These are phyloP conservation scores for Penicillium robsamsonii DNA, from an alignment of 495 filamentous ascomycete species.

Conservation along the genomic window DNA sequence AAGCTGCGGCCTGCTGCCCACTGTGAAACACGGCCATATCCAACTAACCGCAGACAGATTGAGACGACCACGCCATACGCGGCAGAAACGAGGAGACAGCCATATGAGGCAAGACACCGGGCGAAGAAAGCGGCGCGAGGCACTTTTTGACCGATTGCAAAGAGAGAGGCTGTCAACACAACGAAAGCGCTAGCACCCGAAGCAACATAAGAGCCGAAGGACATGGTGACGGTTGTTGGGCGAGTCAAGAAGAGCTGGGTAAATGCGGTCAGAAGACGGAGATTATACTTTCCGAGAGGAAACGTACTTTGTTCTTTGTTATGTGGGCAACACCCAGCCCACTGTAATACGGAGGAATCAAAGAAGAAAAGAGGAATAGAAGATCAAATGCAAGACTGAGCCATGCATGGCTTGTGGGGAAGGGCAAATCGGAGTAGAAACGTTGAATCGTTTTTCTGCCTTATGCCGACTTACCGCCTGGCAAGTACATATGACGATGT, in stretches of 20 bases:
- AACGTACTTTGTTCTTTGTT: neutral
- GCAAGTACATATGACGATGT: conserved; percentile 3
- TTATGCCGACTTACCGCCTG: conserved; percentile 11
- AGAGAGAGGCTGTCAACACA: conserved; percentile 55
- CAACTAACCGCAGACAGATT: conserved; percentile 65
- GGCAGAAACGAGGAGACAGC: conserved; percentile 61
- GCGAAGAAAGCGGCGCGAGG: conserved; percentile 65
- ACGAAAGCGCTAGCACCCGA: conserved; percentile 56
- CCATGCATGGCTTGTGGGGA: conserved; percentile 15
- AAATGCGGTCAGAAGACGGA: neutral
- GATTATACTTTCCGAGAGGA: neutral
- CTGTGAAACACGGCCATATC: conserved; percentile 74
- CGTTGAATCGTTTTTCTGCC: conserved; percentile 14
- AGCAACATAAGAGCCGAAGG: conserved; percentile 44
- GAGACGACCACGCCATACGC: conserved; percentile 76
- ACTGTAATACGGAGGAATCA: neutral
- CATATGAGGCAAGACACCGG: conserved; percentile 68
- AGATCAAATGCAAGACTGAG: conserved; percentile 5
- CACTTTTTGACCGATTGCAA: conserved; percentile 54
- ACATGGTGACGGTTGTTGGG: conserved; percentile 34
- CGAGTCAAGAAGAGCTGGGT: conserved; percentile 2
- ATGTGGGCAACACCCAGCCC: conserved; percentile 1
- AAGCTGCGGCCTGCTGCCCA: conserved; percentile 81
- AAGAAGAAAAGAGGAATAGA: neutral
- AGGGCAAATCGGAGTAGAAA: conserved; percentile 5